phyloP scores from a whole-genome alignment of 2,329 filamentous ascomycete species.

The Hypoxylon sp. region DNA sequence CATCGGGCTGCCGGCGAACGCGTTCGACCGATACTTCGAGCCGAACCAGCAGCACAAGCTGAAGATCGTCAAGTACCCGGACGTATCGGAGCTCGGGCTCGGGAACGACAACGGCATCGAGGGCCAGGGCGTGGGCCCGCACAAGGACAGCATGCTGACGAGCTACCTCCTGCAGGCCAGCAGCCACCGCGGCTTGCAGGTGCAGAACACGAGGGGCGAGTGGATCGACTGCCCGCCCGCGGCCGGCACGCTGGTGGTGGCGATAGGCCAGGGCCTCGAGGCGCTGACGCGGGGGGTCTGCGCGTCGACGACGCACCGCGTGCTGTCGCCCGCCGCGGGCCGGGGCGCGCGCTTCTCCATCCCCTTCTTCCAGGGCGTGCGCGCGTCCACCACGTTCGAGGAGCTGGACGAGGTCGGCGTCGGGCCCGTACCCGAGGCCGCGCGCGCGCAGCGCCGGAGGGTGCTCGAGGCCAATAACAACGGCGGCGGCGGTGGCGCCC shows the following conservation, averaged over 20 bases:
- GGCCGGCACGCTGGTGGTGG: slow-evolving; percentile 81
- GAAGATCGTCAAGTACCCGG: slow-evolving; percentile 89
- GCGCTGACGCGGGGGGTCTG: slow-evolving; percentile 86
- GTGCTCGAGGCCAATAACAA: slow-evolving; percentile 65
- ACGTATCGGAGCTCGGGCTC: slow-evolving; percentile 66
- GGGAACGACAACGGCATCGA: slow-evolving; percentile 49
- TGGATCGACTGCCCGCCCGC: slow-evolving; percentile 88
- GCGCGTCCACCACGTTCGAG: slow-evolving; percentile 80
- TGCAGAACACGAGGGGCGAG: slow-evolving; percentile 77
- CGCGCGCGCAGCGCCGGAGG: slow-evolving; percentile 67
- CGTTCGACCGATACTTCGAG: slow-evolving; percentile 84
- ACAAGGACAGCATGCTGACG: slow-evolving; percentile 86
- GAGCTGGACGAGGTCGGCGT: slow-evolving; percentile 71
- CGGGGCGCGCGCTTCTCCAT: slow-evolving; percentile 79
- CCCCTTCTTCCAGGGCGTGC: slow-evolving; percentile 89
- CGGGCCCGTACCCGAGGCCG: slow-evolving; percentile 66
- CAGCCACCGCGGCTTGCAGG: slow-evolving; percentile 79
- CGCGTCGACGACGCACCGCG: slow-evolving; percentile 82
- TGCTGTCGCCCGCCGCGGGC: slow-evolving; percentile 76
- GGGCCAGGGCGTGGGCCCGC: slow-evolving; percentile 75
- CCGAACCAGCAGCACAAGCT: slow-evolving; percentile 80
- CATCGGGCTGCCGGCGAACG: slow-evolving; percentile 72
- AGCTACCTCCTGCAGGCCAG: slow-evolving; percentile 84
- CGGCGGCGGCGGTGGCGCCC: slow-evolving; percentile 63
- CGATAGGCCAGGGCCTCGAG: slow-evolving; percentile 87